Conservation (phyloP, 176 grass and related monocot species). For the Dendrocalamus sinicus region DNA sequence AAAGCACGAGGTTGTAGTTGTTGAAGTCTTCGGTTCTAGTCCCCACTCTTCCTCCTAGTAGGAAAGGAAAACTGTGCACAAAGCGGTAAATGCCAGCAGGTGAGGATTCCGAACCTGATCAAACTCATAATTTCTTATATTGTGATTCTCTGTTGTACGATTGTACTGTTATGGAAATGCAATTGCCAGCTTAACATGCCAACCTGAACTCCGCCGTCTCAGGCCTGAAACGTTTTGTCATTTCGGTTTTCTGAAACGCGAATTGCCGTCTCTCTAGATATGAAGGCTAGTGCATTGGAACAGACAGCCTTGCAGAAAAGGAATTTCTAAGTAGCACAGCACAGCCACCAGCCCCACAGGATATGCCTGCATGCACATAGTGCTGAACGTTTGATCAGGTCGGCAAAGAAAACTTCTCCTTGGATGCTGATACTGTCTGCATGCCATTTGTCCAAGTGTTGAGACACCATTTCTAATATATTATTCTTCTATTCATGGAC, state of each 20-base stretch:
- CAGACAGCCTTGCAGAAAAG: conserved; percentile 9
- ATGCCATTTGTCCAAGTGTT: conserved; percentile 22
- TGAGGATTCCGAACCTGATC: not conserved
- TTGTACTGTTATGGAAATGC: not conserved
- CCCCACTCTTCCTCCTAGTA: too few species aligned
- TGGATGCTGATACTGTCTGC: not conserved
- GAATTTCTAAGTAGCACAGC: not conserved
- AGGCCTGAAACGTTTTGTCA: conserved; percentile 6
- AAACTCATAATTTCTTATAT: not conserved
- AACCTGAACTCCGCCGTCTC: conserved; percentile 14
- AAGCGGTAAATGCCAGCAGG: not conserved
- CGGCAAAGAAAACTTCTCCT: conserved; percentile 27
- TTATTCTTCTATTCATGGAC: not conserved
- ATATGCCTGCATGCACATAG: not conserved
- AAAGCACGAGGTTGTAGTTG: too few species aligned
- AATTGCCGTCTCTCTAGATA: not conserved
- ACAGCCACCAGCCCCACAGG: conserved; percentile 13
- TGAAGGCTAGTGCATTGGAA: conserved; percentile 14
- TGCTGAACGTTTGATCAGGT: conserved; percentile 38
- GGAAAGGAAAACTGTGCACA: not conserved
- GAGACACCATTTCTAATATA: not conserved
- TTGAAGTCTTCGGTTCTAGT: too few species aligned
- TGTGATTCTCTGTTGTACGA: not conserved
- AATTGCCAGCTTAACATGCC: not conserved
- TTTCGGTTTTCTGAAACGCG: not conserved